phyloP scores from a whole-genome alignment of 495 filamentous ascomycete species.

The Trichocladium uniseriatum region DNA sequence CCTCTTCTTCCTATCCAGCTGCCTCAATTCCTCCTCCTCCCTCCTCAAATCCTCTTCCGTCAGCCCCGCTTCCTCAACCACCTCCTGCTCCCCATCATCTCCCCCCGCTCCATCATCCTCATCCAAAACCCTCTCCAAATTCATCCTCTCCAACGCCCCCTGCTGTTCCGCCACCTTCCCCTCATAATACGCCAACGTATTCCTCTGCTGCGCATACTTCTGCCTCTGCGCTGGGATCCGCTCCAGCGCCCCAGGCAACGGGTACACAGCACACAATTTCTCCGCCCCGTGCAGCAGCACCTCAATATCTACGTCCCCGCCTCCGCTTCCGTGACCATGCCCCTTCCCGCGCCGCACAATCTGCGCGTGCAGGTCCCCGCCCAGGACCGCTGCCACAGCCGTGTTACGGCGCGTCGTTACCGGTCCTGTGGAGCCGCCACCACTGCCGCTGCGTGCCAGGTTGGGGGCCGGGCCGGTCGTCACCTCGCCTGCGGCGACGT shows the following conservation, averaged over 20 bases:
- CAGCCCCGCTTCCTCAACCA: constrained; percentile 32
- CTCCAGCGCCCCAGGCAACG: constrained; percentile 70
- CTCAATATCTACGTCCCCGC: constrained; percentile 76
- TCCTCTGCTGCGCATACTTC: constrained; percentile 61
- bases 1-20: constrained; percentile 68
- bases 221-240: constrained; percentile 62
- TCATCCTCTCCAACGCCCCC: constrained; percentile 63
- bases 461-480: constrained; percentile 39
- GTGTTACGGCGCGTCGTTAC: constrained; percentile 51
- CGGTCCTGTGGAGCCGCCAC: constrained; percentile 19
- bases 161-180: constrained; percentile 67
- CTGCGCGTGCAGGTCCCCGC: constrained; percentile 75
- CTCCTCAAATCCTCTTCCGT: constrained; percentile 67
- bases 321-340: constrained; percentile 17
- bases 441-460: constrained; percentile 8
- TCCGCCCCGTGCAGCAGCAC: constrained; percentile 79
- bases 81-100: constrained; percentile 25
- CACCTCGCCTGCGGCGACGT: constrained; percentile 45
- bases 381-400: constrained; percentile 82
- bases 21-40: constrained; percentile 71
- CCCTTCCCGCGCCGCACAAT: constrained; percentile 46
- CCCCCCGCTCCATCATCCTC: constrained; percentile 35
- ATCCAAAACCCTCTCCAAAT: constrained; percentile 42
- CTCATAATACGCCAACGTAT: constrained; percentile 72
- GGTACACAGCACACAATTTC: constrained; percentile 84